phyloP scores from a whole-genome alignment of 2,329 filamentous ascomycete species.

The Knoxdaviesia proteae region DNA sequence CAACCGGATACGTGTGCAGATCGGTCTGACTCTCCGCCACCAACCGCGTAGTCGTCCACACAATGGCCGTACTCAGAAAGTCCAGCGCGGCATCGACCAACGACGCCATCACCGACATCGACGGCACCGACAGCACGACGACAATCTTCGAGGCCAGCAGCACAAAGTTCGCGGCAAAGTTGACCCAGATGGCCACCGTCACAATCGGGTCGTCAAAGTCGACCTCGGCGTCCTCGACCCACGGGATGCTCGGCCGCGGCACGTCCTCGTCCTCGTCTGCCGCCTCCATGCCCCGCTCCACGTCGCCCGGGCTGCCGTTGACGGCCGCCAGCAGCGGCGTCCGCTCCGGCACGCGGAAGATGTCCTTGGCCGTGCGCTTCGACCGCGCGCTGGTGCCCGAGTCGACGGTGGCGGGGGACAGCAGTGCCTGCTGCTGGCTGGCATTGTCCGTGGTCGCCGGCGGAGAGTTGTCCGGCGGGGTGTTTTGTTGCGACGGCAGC shows the following conservation, averaged over 20 bases:
- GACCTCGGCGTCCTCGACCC: conserved; percentile 49
- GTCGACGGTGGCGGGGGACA: conserved; percentile 12
- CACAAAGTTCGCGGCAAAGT: conserved; percentile 56
- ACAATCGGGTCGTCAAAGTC: conserved; percentile 59
- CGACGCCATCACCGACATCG: conserved; percentile 61
- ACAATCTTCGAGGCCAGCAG: conserved; percentile 57
- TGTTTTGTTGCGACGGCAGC: background rate
- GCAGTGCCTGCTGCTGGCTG: conserved; percentile 7
- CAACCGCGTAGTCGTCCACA: conserved; percentile 57
- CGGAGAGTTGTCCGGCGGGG: conserved; percentile 4
- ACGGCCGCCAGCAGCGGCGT: conserved; percentile 35
- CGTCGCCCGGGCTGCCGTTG: conserved; percentile 7
- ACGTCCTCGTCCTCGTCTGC: conserved; percentile 8
- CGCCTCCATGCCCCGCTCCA: conserved; percentile 19
- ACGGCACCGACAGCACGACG: conserved; percentile 59
- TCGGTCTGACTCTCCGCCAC: conserved; percentile 46
- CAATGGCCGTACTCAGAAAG: conserved; percentile 62
- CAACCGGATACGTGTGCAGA: conserved; percentile 59
- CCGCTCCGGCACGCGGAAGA: conserved; percentile 55
- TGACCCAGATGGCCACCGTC: conserved; percentile 72
- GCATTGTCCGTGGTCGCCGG: conserved; percentile 11
- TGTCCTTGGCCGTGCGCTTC: conserved; percentile 64
- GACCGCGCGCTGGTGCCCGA: conserved; percentile 23
- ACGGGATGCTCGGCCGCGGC: conserved; percentile 39
- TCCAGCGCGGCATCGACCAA: conserved; percentile 64